Evolutionary conservation across 2,329 filamentous ascomycete species (phyloP).

Genomic region (Calonectria leucothoes): DNA sequence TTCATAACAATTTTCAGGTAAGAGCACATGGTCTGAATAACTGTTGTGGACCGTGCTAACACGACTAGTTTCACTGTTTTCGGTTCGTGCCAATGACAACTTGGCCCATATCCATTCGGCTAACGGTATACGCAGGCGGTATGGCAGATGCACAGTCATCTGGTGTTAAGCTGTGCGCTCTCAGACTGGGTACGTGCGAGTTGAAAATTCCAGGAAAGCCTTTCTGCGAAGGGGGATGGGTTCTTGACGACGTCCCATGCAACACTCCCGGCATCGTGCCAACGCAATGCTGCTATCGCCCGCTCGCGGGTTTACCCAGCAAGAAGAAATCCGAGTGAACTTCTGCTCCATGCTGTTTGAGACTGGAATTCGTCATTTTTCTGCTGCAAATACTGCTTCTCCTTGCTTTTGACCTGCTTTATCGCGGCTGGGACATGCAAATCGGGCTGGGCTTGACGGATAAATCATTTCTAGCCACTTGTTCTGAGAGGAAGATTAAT

Average conservation of each 20-base stretch:
- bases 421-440: background rate
- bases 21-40: background rate
- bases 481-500: background rate
- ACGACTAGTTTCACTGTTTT: background rate
- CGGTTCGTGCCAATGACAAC: background rate
- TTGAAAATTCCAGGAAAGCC: background rate
- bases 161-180: background rate
- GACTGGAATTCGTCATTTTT: background rate
- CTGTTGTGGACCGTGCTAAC: background rate
- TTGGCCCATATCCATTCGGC: background rate
- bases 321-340: background rate
- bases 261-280: background rate
- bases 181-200: background rate
- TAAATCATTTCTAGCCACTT: background rate
- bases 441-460: background rate
- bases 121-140: background rate
- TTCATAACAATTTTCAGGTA: background rate
- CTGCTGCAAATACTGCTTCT: no score
- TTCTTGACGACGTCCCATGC: background rate
- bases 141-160: background rate
- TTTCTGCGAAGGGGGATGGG: background rate
- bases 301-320: background rate
- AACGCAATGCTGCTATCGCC: background rate
- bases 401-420: background rate
- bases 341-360: background rate